Base-by-base conservation (phyloP, 2,329 filamentous ascomycete species). In the Lasiodiplodia sp. region DNA sequence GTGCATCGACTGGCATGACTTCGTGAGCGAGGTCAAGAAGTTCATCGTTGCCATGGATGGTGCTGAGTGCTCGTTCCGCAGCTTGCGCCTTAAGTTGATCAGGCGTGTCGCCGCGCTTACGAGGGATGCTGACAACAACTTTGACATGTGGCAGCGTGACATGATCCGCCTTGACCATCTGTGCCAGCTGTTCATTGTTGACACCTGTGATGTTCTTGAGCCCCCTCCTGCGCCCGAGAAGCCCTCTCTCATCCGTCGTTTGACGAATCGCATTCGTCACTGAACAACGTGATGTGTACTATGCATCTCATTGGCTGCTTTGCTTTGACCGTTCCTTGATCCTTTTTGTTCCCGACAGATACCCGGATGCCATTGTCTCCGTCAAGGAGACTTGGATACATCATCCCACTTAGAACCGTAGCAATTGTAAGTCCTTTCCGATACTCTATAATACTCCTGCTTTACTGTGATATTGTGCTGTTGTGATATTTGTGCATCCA, bases 131-230 rank as follows among this genome's bases (percentile, higher is more conserved):
- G 18, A 47, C 8, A 34, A 7, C 31, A 18, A 47, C 14, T 56
- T 56, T 21, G 69, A 73, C 52, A 62, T 66, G 49, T 79, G 77
- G 55, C 55, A 57, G 11, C 2, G 55, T 2, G n/a, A 14, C 1
- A 57, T 57, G 34, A 25, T 57, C 5, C 18, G 18, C 8, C 1
- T 37, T 11, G 55, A 57, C 14, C 55, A 57, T 40, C 11, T 38
- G 2, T 40, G 55, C n/a, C 55, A 57, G 31, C 6, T 57, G 7
- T 34, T 57, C 34, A 57, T 57, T 12, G 31, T 57, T 2, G 31
- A 38, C 8, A 40, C n/a, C 55, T 37, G 55, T 23, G 55, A 57
- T 57, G 4, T 25, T 2, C 34, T 38, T 16, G 55, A 40, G 25
- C 18, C n/a, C 31, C 7, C 2, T 34, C 8, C 6, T 12, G 7